Base-by-base conservation (phyloP, 2,329 filamentous ascomycete genomes). In the Leptoxyphium fumago region DNA sequence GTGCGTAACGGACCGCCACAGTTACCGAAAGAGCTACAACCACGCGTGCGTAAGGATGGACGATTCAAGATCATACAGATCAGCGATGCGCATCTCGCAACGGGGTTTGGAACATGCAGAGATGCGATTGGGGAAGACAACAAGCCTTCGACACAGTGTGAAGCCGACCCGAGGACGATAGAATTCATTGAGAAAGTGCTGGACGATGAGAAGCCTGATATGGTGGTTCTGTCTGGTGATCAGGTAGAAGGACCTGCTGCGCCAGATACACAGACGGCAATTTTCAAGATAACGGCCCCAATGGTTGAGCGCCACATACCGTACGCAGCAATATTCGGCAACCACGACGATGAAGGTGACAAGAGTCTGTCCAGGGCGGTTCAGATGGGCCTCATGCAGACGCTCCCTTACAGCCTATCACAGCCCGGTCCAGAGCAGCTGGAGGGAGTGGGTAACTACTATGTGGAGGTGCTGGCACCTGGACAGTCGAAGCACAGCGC, bases 31-130 rank as follows among this genome's bases (percentile, higher is more conserved):
- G 41, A 47, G 3, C 82, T 84, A 1, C 69, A 77, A 34, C 84
- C 82, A 10, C 77, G 84, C 46, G 85, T 98, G 50, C 75, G 77
- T 38, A 86, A 93, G 48, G 86, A 91, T 59, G 91, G 89, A 28
- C 86, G 82, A 54, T 96, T 96, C 70, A 96, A 96, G 69, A 94
- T 98, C 51, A 78, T 98, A 74, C 91, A 98, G 64, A 71, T 94
- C 44, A 83, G 87, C n/a, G 91, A 98, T 66, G 67, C 96, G 48
- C 91, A 98, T 63, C 67, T 98, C 45, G 89, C 86, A 57, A 98
- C 91, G 2, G 91, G 89, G 9, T 72, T 88, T 5, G 91, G 91
- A 9, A 65, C 66, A 39, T 98, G 91, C 59, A 78, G 91, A 51
- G 87, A 98, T 54, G 77, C 86, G n/a, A 80, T 79, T 5, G 83